A percentile compares a stretch with the other conserved stretches of the same genome.
Evolutionary conservation across 2,329 filamentous ascomycete species (phyloP).

Genomic region (Nothophaeocryptopus gaeumannii): DNA sequence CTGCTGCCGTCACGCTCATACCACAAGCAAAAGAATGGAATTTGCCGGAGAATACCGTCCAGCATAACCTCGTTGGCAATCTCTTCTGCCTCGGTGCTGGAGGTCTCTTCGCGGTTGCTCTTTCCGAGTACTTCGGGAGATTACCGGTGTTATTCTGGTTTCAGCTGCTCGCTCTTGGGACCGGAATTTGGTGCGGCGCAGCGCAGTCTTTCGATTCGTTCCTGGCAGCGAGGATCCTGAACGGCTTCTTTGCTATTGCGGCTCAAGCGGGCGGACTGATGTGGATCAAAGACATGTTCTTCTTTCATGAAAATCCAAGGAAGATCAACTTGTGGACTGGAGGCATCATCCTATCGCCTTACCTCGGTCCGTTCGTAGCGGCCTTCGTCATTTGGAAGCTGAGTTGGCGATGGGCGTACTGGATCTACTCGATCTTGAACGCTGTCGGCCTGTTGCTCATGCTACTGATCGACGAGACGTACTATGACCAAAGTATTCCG

Average conservation of each 20-base stretch:
- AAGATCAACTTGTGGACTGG: constrained; percentile 41
- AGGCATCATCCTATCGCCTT: constrained; percentile 41
- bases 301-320: constrained; percentile 53
- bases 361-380: constrained; percentile 40
- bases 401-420: constrained; percentile 49
- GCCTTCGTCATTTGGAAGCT: constrained; percentile 50
- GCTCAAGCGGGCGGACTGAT: constrained; percentile 44
- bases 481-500: constrained; percentile 46
- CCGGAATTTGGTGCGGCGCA: constrained; percentile 40
- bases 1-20: constrained; percentile 41
- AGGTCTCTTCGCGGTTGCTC: constrained; percentile 40
- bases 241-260: constrained; percentile 46
- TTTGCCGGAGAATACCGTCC: constrained; percentile 39
- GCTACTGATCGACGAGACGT: constrained; percentile 50
- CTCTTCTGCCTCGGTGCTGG: constrained; percentile 44
- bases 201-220: constrained; percentile 39
- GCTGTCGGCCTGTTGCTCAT: constrained; percentile 40
- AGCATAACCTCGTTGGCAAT: constrained; percentile 28
- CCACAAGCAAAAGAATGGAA: constrained; percentile 40
- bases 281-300: constrained; percentile 57
- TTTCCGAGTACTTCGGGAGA: constrained; percentile 45
- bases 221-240: constrained; percentile 44
- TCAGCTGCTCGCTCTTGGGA: constrained; percentile 37
- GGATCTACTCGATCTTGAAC: constrained; percentile 41
- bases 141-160: constrained; percentile 45